Percentiles rank a stretch among this genome's conserved stretches.
Conservation (phyloP, 805 yeast genomes). For the Clavispora phyllophila region DNA sequence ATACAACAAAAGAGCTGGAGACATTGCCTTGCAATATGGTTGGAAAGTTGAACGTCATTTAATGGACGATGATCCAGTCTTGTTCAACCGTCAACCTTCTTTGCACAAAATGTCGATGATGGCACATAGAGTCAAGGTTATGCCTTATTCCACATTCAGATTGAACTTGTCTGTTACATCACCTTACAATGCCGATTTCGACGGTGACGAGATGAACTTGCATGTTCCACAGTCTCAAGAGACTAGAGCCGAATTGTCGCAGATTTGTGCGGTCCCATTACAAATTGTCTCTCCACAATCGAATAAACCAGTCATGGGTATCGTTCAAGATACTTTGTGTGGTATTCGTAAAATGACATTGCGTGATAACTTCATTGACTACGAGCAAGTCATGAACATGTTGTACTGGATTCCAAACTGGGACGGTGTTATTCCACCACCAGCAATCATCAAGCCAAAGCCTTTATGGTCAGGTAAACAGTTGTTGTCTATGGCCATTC, state of each 20-base stretch:
- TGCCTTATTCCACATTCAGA: constrained; percentile 98
- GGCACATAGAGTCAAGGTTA: constrained; percentile 97
- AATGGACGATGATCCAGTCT: constrained; percentile 95
- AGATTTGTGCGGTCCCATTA: constrained; percentile 93
- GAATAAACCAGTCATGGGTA: constrained; percentile 99
- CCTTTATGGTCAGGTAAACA: constrained; percentile 99
- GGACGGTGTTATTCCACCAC: constrained; percentile 97
- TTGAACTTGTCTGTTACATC: constrained; percentile 95
- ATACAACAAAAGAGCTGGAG: constrained; percentile 97
- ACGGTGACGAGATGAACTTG: constrained; percentile 99
- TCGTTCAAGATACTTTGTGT: constrained; percentile 97
- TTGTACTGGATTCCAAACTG: constrained; percentile 97
- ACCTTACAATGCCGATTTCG: constrained; percentile 99
- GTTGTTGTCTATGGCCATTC: constrained; percentile 85
- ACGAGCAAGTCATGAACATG: constrained; percentile 93
- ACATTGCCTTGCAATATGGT: constrained; percentile 94
- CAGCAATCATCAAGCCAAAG: constrained; percentile 89
- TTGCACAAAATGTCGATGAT: constrained; percentile 99
- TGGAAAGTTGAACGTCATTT: constrained; percentile 99
- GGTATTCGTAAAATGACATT: constrained; percentile 95
- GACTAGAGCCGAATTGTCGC: constrained; percentile 92
- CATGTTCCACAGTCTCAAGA: constrained; percentile 99
- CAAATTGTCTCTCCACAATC: constrained; percentile 98
- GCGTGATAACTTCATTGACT: constrained; percentile 83
- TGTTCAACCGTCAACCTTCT: constrained; percentile 98